These are phyloP conservation scores for Nakaseomyces delphensis DNA, from an alignment of 1,139 yeast species.

Conservation along the genomic window DNA sequence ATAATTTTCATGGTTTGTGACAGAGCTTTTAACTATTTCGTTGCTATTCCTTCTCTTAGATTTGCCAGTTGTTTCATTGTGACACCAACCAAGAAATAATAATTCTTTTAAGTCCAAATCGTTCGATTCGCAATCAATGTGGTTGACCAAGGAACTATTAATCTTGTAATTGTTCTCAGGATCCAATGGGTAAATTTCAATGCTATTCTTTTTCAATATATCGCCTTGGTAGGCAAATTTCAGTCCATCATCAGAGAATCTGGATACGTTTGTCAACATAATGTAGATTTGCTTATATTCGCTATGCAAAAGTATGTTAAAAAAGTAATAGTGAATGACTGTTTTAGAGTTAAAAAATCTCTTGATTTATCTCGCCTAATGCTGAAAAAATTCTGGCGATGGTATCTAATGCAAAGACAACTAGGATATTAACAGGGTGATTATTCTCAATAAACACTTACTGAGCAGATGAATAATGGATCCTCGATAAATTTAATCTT, in stretches of 20 bases:
- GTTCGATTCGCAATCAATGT: conserved; percentile 27
- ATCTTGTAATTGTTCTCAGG: conserved; percentile 20
- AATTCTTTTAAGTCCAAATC: conserved; percentile 25
- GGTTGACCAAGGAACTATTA: conserved; percentile 27
- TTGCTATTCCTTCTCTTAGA: conserved; percentile 20
- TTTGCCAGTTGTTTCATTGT: conserved; percentile 11
- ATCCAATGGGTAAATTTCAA: conserved; percentile 30
- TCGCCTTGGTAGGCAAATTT: conserved; percentile 30
- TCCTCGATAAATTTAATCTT: neutral
- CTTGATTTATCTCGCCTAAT: too few relatives aligned
- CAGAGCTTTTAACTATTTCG: conserved; percentile 6
- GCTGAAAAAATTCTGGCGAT: too few relatives aligned
- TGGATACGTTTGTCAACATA: conserved; percentile 16
- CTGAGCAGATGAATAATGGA: too few relatives aligned
- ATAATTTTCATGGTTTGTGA: conserved; percentile 15
- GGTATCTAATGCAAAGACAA: too few relatives aligned
- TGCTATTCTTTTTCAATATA: conserved; percentile 24
- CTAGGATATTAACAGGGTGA: too few relatives aligned
- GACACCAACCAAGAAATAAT: conserved; percentile 26
- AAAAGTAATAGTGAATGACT: too few relatives aligned
- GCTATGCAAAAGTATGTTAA: too few relatives aligned
- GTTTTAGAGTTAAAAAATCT: too few relatives aligned
- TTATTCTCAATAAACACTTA: too few relatives aligned
- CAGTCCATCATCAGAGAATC: conserved; percentile 26
- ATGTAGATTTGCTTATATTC: neutral